phyloP scores from a whole-genome alignment of 352 stramenopile genomes.

The Bremia lactucae region DNA sequence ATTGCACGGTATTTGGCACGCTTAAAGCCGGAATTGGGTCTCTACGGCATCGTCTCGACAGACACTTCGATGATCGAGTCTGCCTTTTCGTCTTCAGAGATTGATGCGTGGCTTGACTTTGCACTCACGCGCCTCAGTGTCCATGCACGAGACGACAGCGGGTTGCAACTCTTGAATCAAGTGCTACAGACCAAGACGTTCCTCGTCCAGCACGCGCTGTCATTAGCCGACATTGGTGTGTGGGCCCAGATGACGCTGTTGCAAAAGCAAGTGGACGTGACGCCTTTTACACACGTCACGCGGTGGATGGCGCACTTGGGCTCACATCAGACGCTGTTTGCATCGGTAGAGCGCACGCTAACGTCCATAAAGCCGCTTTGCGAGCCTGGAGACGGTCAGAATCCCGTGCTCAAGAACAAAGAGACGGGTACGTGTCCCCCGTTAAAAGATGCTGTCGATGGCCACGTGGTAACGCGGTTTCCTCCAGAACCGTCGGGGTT shows the following conservation, averaged over 20 bases:
- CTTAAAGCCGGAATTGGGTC: conserved; percentile 26
- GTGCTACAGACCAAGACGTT: conserved; percentile 88
- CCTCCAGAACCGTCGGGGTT: conserved; percentile 97
- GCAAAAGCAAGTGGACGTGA: conserved; percentile 34
- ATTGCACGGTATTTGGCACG: conserved; percentile 61
- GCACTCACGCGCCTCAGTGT: conserved; percentile 46
- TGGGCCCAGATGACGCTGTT: conserved; percentile 66
- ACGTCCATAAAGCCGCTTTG: conserved; percentile 36
- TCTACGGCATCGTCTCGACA: conserved; percentile 48
- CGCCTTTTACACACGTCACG: conserved; percentile 49
- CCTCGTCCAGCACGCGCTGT: conserved; percentile 88
- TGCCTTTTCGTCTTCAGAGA: conserved; percentile 35
- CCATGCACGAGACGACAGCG: conserved; percentile 20
- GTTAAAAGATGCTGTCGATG: conserved; percentile 90
- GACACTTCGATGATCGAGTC: conserved; percentile 29
- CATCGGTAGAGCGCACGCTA: conserved; percentile 34
- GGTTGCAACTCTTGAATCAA: conserved; percentile 82
- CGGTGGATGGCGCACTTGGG: conserved; percentile 68
- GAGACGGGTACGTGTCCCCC: conserved; percentile 85
- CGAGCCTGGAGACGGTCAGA: conserved; percentile 3
- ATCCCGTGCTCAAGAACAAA: conserved; percentile 46
- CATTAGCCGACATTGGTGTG: conserved; percentile 92
- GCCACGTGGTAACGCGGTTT: conserved; percentile 96
- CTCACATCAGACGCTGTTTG: conserved; percentile 45
- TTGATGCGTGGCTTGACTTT: conserved; percentile 93